Conservation (phyloP, 2,329 filamentous ascomycete genomes). For the Fusarium sp. region DNA sequence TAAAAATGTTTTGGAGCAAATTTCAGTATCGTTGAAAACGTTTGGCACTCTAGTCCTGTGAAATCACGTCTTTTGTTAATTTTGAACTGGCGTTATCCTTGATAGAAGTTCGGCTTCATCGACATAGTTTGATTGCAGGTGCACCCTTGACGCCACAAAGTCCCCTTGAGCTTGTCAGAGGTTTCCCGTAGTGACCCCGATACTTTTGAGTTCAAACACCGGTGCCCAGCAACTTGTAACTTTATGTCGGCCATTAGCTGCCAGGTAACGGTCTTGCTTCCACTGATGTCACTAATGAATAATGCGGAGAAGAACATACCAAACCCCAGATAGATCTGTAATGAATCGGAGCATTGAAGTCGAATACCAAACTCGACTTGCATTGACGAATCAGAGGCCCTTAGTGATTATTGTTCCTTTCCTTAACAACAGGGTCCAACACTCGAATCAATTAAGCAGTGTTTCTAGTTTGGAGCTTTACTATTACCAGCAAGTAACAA, state of each 20-base stretch:
- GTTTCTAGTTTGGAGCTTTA: background rate
- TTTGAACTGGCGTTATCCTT: background rate
- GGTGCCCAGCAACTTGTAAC: conserved; percentile 5
- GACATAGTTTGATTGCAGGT: conserved; percentile 9
- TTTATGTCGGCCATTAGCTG: conserved; percentile 2
- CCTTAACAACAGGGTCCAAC: background rate
- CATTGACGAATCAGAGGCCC: conserved; percentile 11
- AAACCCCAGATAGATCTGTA: background rate
- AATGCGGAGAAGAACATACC: background rate
- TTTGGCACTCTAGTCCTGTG: too few relatives aligned
- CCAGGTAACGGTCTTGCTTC: background rate
- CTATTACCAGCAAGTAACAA: background rate
- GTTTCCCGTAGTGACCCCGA: background rate
- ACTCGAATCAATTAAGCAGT: background rate
- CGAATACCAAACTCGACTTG: background rate
- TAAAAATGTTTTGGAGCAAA: background rate
- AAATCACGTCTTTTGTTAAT: background rate
- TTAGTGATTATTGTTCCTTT: background rate
- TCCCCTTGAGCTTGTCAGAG: background rate
- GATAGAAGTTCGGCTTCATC: background rate
- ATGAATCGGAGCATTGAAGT: background rate
- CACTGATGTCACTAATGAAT: conserved; percentile 17
- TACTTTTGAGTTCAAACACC: background rate
- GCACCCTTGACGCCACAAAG: conserved; percentile 28
- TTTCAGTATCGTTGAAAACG: background rate